Conservation (phyloP, 495 filamentous ascomycete genomes). For the Chaetomium fimeti region DNA sequence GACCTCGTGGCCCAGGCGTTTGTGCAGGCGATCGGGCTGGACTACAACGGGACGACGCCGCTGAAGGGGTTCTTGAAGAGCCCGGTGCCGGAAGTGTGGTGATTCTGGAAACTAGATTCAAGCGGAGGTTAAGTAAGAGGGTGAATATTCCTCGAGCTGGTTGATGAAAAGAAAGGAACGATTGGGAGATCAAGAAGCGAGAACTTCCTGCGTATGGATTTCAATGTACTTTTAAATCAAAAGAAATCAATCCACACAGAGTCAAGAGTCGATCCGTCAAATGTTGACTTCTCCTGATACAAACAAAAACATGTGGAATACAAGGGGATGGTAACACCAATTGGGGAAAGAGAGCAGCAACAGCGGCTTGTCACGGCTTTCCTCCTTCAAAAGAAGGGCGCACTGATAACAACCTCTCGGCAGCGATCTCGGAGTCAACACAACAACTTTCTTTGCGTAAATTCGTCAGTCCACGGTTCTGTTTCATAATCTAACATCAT, state of each 20-base stretch:
- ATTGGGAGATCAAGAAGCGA: no score
- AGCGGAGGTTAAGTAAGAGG: background rate
- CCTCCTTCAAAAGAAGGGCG: background rate
- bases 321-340: no score
- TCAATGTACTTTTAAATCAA: no score
- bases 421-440: slow-evolving; percentile 7
- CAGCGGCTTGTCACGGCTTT: background rate
- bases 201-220: no score
- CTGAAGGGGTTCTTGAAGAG: slow-evolving; percentile 29
- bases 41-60: slow-evolving; percentile 38
- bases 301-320: no score
- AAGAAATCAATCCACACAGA: no score
- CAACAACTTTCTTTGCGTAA: no score
- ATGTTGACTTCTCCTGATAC: no score
- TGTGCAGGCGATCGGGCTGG: slow-evolving; percentile 57
- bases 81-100: slow-evolving; percentile 28
- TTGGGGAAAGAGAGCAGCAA: no score
- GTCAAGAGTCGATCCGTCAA: no score
- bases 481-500: background rate
- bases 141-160: no score
- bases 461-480: background rate
- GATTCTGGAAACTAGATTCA: background rate
- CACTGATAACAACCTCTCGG: background rate
- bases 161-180: no score
- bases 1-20: slow-evolving; percentile 60